Evolutionary conservation across 441 rosid genomes (phyloP).

Genomic region (Mallotus repandus): DNA sequence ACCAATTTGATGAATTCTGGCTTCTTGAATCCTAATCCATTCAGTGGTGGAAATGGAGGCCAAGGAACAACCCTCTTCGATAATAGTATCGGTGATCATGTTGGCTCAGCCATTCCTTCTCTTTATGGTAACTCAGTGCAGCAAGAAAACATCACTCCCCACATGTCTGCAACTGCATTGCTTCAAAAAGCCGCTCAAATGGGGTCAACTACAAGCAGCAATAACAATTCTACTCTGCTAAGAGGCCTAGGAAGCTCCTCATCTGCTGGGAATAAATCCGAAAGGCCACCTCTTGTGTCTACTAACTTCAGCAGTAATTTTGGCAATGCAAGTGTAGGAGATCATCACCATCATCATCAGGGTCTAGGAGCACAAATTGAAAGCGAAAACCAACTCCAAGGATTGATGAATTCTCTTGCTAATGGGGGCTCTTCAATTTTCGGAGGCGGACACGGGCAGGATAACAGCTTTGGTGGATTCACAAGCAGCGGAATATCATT

Average conservation of each 20-base stretch:
- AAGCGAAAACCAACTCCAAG: conserved; percentile 41
- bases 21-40: conserved; percentile 35
- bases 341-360: conserved; percentile 12
- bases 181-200: conserved; percentile 81
- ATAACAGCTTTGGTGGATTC: conserved; percentile 38
- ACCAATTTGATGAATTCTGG: conserved; percentile 32
- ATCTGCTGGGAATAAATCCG: conserved; percentile 26
- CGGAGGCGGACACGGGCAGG: conserved; percentile 37
- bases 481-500: conserved; percentile 24
- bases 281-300: conserved; percentile 21
- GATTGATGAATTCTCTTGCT: conserved; percentile 48
- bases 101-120: conserved; percentile 28
- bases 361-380: conserved; percentile 29
- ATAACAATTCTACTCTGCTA: conserved; percentile 29
- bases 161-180: conserved; percentile 73
- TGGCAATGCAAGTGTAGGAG: conserved; percentile 10
- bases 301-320: conserved; percentile 31
- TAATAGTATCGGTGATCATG: conserved; percentile 33
- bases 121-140: conserved; percentile 33
- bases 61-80: conserved; percentile 32
- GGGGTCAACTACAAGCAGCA: conserved; percentile 54
- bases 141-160: conserved; percentile 35
- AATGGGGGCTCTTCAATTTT: conserved; percentile 44
- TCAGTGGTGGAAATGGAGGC: conserved; percentile 29
- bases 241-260: conserved; percentile 37